Evolutionary conservation across 331 rosid genomes (phyloP).

Genomic region (Arachis monticola): DNA sequence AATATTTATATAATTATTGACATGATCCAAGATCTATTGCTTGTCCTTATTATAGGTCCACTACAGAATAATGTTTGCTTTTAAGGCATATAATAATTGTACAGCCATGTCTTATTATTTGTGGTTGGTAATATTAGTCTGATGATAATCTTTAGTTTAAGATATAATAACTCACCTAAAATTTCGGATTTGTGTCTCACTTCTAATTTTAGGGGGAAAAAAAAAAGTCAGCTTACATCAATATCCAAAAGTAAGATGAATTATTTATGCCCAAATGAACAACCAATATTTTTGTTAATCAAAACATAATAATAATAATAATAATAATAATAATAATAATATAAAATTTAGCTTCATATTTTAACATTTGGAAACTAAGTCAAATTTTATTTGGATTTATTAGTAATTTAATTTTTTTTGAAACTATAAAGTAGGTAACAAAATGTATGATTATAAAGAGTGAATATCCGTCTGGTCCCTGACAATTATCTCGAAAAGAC

Average conservation of each 20-base stretch:
- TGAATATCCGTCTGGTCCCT: no score
- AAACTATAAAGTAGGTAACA: no score
- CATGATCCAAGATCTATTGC: conserved; percentile 38
- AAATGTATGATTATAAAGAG: no score
- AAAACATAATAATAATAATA: no score
- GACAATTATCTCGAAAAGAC: no score
- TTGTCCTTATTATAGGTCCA: neutral
- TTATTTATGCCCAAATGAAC: neutral
- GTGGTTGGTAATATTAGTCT: neutral
- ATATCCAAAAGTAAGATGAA: conserved; percentile 6
- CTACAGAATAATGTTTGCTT: neutral
- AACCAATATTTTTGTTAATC: neutral
- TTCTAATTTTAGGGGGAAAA: no score
- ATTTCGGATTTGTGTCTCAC: no score
- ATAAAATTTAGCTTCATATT: neutral
- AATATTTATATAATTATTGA: conserved; percentile 8
- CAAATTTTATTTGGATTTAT: neutral
- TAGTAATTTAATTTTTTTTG: neutral
- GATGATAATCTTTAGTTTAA: no score
- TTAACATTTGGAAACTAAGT: neutral
- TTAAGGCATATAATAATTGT: neutral
- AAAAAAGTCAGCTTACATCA: conserved; percentile 1
- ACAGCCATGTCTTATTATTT: neutral
- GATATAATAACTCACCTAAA: no score
- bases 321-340: no score